phyloP scores from a whole-genome alignment of 306 rosid genomes.

The Pterocarpus macrocarpus region DNA sequence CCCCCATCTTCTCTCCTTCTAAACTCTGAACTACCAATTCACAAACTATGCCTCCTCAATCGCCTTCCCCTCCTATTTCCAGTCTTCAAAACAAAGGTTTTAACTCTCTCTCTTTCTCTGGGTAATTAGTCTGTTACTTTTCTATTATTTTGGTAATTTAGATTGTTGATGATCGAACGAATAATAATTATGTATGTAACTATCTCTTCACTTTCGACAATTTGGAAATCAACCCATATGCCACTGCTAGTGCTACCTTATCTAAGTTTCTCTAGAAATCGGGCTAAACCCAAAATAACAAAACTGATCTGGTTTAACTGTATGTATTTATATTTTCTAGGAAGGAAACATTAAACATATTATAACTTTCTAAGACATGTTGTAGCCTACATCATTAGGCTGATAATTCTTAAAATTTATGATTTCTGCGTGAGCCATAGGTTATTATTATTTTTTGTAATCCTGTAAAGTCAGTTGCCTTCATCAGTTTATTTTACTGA shows the following conservation, averaged over 20 bases:
- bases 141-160: not conserved
- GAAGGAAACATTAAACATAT: not conserved
- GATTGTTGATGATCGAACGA: not conserved
- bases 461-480: not conserved
- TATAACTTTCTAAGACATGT: not conserved
- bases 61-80: not conserved
- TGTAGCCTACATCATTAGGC: not conserved
- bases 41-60: constrained; percentile 32
- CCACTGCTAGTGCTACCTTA: not conserved
- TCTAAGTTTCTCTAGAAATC: not conserved
- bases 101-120: not conserved
- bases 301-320: not conserved
- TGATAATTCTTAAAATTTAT: not conserved
- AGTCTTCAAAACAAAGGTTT: constrained; percentile 24
- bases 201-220: not conserved
- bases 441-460: not conserved
- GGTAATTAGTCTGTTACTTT: not conserved
- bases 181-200: not conserved
- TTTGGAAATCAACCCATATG: not conserved
- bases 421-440: not conserved
- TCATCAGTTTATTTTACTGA: constrained; percentile 5
- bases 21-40: not conserved
- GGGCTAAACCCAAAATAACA: not conserved
- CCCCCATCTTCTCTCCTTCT: not conserved
- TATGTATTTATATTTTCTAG: not conserved